Evolutionary conservation across 257 asterid genomes (phyloP), one percentile per base, ranked within the genome.

Genomic region (Leptodermis oblonga): DNA sequence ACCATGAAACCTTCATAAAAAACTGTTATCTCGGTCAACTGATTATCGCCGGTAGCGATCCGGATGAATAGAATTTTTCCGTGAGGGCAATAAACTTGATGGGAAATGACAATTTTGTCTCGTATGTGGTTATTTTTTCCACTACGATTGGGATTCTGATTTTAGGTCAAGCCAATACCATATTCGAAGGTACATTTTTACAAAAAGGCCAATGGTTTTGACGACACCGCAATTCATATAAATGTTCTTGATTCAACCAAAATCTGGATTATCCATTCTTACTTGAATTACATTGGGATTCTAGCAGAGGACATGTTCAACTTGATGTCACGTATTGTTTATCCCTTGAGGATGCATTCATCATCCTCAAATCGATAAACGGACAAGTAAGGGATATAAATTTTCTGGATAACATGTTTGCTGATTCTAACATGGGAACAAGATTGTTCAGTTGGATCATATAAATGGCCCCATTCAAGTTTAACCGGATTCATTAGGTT

Each of bases 271-370:
- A 85, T 87, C 5, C 80, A 90, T 43, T 90, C 92, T 0, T 93
- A 90, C 80, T 43, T 93, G 39, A 96, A 90, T 67, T 93, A 5
- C 81, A 93, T 96, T 0, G 95, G 97, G 6, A 89, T 88, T 10
- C 96, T 93, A 0, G 97, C 92, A 0, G 99, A 90, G 78, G 99
- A 93, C 26, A 97, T 0, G 99, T 87, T 30, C 99, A 93, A 66
- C 86, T 93, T 48, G 87, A 86, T 15, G 70, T 93, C 22, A 77
- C 95, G 1, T 79, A 74, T 51, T 80, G 83, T 2, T 93, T 93
- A 60, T 93, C 90, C 80, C 91, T 90, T 1, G 99, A 97, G 1
- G 97, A 87, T 37, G 97, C 85, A 0, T 80, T 65, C 58, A 33
- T 93, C 34, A 68, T 81, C 20, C 68, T 93, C 30, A 93, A 86